Percentiles rank a stretch among this genome's conserved stretches.
Conservation (phyloP, 371 early-diverging fungal species). For the Mortierella sp. region DNA sequence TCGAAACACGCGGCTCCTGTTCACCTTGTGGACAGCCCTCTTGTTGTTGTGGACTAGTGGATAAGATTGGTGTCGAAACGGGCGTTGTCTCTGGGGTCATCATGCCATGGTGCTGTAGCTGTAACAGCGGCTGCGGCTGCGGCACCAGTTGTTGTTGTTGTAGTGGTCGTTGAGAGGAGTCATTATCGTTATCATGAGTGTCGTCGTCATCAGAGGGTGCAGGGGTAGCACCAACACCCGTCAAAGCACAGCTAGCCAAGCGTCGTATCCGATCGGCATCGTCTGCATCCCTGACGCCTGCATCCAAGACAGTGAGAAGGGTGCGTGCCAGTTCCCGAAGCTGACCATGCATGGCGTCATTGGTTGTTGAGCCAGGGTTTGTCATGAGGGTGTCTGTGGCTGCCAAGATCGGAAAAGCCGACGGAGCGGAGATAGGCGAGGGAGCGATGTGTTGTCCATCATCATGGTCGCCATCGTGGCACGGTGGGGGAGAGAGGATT, state of each 20-base stretch:
- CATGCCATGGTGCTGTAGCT: conserved; percentile 6
- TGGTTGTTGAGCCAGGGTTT: too few species aligned
- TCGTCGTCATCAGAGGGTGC: background rate
- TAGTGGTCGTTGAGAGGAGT: too few species aligned
- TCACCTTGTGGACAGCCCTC: background rate
- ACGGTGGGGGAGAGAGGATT: too few species aligned
- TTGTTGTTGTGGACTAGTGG: background rate
- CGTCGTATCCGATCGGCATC: conserved; percentile 8
- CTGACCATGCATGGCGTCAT: conserved; percentile 6
- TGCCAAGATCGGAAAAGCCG: too few species aligned
- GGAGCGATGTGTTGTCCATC: background rate
- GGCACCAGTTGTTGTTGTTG: too few species aligned
- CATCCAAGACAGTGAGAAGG: conserved; percentile 10
- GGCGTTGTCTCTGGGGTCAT: conserved; percentile 19
- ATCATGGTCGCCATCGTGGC: too few species aligned
- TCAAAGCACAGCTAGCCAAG: conserved; percentile 7
- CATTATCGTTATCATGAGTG: background rate
- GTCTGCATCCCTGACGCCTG: background rate
- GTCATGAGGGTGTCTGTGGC: too few species aligned
- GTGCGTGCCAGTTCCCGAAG: conserved; percentile 13
- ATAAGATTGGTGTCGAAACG: conserved; percentile 16
- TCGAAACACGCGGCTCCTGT: background rate
- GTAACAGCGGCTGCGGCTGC: too few species aligned
- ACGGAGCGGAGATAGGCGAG: background rate
- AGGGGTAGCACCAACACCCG: background rate